phyloP scores from a whole-genome alignment of 192 early-diverging fungal genomes.

The Coemansia sp. region DNA sequence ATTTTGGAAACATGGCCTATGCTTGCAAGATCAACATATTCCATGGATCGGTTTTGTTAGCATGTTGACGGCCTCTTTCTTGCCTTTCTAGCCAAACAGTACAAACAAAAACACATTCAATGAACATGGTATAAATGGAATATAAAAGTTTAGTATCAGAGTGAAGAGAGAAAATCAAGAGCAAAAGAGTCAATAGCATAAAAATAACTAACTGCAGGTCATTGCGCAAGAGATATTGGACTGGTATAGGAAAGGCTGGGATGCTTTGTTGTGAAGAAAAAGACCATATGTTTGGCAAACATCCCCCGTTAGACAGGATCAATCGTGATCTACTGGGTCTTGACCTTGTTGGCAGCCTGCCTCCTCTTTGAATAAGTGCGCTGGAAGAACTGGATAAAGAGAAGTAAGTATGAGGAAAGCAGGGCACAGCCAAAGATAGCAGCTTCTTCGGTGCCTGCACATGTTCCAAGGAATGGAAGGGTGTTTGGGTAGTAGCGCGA shows the following conservation, averaged over 20 bases:
- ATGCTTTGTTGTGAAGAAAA: neutral
- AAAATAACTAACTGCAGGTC: neutral
- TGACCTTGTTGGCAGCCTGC: constrained; percentile 45
- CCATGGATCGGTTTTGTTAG: too few species aligned
- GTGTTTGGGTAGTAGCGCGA: constrained; percentile 59
- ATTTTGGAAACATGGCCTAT: neutral
- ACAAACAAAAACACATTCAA: neutral
- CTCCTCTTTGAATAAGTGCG: constrained; percentile 70
- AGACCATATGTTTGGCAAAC: neutral
- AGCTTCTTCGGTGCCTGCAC: constrained; percentile 73
- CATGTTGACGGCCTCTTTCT: neutral
- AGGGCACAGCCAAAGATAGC: constrained; percentile 82
- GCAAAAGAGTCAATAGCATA: neutral
- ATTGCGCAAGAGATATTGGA: neutral
- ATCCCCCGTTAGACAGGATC: neutral
- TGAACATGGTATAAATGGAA: neutral
- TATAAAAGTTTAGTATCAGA: neutral
- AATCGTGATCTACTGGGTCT: constrained; percentile 39
- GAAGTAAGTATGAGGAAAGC: constrained; percentile 75
- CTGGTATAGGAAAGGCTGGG: neutral
- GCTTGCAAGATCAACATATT: too few species aligned
- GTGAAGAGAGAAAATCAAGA: neutral
- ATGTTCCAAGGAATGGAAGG: constrained; percentile 64
- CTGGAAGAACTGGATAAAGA: constrained; percentile 91
- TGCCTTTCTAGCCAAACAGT: neutral